Conservation (phyloP, 2,329 filamentous ascomycete species). For the Fusarium camptoceras region DNA sequence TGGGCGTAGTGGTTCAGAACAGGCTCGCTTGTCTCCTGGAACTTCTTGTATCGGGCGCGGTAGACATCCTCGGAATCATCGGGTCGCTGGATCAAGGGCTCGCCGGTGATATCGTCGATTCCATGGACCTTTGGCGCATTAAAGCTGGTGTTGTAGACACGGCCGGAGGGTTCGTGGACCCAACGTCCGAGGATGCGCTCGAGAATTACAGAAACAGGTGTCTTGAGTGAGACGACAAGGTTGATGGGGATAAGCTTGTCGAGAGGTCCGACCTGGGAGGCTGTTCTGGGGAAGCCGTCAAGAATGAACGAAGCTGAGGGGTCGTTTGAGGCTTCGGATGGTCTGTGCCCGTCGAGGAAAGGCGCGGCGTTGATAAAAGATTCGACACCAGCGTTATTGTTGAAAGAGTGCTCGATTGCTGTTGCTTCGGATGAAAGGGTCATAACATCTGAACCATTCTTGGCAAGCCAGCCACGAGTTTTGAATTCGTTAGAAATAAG, state of each 20-base stretch:
- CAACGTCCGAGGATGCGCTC: constrained; percentile 91
- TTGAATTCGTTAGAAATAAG: constrained; percentile 92
- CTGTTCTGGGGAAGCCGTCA: constrained; percentile 94
- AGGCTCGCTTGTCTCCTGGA: constrained; percentile 86
- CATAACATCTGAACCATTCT: constrained; percentile 62
- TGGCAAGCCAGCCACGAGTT: constrained; percentile 83
- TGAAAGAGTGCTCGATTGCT: constrained; percentile 51
- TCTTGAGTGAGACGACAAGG: constrained; percentile 87
- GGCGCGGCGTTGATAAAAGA: constrained; percentile 56
- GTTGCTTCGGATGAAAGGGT: constrained; percentile 60
- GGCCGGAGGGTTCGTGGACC: constrained; percentile 91
- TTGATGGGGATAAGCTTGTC: constrained; percentile 93
- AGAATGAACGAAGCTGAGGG: constrained; percentile 91
- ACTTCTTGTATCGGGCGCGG: constrained; percentile 81
- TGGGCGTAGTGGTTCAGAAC: constrained; percentile 89
- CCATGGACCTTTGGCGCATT: constrained; percentile 85
- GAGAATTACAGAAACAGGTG: constrained; percentile 86
- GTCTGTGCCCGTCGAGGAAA: constrained; percentile 53
- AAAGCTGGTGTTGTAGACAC: constrained; percentile 96
- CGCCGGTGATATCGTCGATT: constrained; percentile 90
- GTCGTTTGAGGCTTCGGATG: constrained; percentile 68
- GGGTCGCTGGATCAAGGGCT: constrained; percentile 81
- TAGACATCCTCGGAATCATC: constrained; percentile 93
- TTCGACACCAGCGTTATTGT: constrained; percentile 52
- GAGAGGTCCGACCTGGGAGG: constrained; percentile 79